Evolutionary conservation across 2,329 filamentous ascomycete genomes (phyloP), one percentile per base, ranked within the genome.

Genomic region (Cryphonectria japonica): DNA sequence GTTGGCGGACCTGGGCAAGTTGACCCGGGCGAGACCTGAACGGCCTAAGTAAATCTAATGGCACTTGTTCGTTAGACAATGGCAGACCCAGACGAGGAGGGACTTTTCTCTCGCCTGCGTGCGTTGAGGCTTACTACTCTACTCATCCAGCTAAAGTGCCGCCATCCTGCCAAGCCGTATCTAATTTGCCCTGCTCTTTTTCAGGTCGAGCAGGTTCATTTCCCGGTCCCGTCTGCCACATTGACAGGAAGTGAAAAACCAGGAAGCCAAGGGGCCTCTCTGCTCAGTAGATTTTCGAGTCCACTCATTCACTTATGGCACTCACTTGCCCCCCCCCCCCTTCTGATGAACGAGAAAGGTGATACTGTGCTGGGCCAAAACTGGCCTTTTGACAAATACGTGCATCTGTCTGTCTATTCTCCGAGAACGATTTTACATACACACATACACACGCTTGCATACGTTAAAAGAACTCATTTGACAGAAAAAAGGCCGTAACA

Each of bases 401-500:
- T 75, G 70, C 73, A 43, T 14, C 41, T 16, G 75, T 79, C 54
- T 67, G 57, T 41, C 39, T 77, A 75, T 69, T 26, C 22, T 26
- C 26, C 29, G 37, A 34, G 70, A 77, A 77, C 76, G 37, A 9
- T 39, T 13, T 39, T 43, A 19, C 41, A 43, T 16, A 14, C 41
- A 43, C 14, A 43, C 70, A 76, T 75, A 71, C 77, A 68, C 75
- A 76, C 57, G 64, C 29, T 74, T 69, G 69, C 26, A 26, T 26
- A 26, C 26, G 26, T 26, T 26, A 26, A 26, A 26, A 26, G 22
- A 62, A 8, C 5, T 6, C 46, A 68, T 60, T 78, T 78, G 72
- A 77, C 77, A 39, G 7, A 39, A 39, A 75, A 75, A 76, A 80
- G 74, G 76, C 79, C 79, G 82, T 82, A 81, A 82, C 79, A 77